These are phyloP conservation scores for Apophysomyces trapeziformis DNA, from an alignment of 371 early-diverging fungal species.

Conservation along the genomic window DNA sequence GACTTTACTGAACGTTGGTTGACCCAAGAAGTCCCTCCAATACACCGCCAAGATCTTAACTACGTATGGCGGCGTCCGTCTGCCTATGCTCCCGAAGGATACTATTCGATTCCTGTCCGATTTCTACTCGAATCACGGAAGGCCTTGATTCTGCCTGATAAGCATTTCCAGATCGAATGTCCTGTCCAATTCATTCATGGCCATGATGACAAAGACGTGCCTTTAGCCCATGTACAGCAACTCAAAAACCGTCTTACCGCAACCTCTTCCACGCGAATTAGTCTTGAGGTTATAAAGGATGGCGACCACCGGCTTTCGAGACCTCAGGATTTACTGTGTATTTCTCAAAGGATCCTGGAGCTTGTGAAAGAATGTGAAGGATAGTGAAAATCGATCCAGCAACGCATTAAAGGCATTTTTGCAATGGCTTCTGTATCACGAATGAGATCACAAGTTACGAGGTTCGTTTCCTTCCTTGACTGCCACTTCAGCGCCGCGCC, in stretches of 20 bases:
- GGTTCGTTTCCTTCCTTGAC: no score
- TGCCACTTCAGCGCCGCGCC: no score
- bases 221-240: slow-evolving; percentile 14
- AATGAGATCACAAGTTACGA: no score
- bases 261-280: not conserved
- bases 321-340: slow-evolving; percentile 27
- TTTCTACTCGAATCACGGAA: slow-evolving; percentile 34
- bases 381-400: not conserved
- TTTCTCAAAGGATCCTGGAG: not conserved
- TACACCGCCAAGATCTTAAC: slow-evolving; percentile 11
- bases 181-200: slow-evolving; percentile 42
- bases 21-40: slow-evolving; percentile 27
- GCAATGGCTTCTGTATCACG: no score
- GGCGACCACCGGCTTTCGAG: slow-evolving; percentile 52
- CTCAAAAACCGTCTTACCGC: not conserved
- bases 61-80: slow-evolving; percentile 41
- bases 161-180: slow-evolving; percentile 16
- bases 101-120: slow-evolving; percentile 39
- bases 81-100: slow-evolving; percentile 34
- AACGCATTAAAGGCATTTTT: no score
- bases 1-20: slow-evolving; percentile 48
- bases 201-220: slow-evolving; percentile 29
- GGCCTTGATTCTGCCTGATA: slow-evolving; percentile 21
- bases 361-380: not conserved
- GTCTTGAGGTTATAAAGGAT: slow-evolving; percentile 24